Percentiles rank a stretch among this genome's conserved stretches.
phyloP scores from a whole-genome alignment of 2,329 filamentous ascomycete species.

The Calonectria multiphialidica region DNA sequence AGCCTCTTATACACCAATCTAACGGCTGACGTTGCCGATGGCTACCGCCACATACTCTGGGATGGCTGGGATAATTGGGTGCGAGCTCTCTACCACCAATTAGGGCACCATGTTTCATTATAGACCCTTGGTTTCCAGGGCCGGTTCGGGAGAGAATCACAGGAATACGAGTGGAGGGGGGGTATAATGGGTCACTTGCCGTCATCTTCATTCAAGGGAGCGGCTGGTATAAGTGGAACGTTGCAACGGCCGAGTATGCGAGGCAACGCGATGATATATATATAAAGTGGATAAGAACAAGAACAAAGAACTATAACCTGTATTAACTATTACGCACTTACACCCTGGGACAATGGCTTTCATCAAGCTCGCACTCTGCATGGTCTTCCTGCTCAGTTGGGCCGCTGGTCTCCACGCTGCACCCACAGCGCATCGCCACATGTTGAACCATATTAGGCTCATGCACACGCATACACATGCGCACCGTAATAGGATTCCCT shows the following conservation, averaged over 20 bases:
- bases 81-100: background rate
- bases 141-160: conserved; percentile 18
- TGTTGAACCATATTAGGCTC: conserved; percentile 40
- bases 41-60: conserved; percentile 28
- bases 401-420: conserved; percentile 40
- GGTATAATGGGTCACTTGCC: conserved; percentile 19
- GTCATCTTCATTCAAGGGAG: conserved; percentile 31
- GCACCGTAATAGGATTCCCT: conserved; percentile 24
- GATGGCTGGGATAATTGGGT: conserved; percentile 32
- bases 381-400: conserved; percentile 37
- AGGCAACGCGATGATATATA: background rate
- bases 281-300: background rate
- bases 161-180: conserved; percentile 11
- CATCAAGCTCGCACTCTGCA: conserved; percentile 30
- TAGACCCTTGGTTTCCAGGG: conserved; percentile 30
- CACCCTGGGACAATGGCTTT: conserved; percentile 31
- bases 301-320: background rate
- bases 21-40: conserved; percentile 22
- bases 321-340: background rate
- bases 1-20: background rate
- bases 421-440: conserved; percentile 37
- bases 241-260: conserved; percentile 28
- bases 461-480: conserved; percentile 56
- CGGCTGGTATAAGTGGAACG: conserved; percentile 26
- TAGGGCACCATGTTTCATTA: conserved; percentile 32